A percentile compares a stretch with the other conserved stretches of the same genome.
These are phyloP conservation scores for Paramarasmius palmivorus DNA, from an alignment of 1,284 basidiomycete genomes.

Conservation along the genomic window DNA sequence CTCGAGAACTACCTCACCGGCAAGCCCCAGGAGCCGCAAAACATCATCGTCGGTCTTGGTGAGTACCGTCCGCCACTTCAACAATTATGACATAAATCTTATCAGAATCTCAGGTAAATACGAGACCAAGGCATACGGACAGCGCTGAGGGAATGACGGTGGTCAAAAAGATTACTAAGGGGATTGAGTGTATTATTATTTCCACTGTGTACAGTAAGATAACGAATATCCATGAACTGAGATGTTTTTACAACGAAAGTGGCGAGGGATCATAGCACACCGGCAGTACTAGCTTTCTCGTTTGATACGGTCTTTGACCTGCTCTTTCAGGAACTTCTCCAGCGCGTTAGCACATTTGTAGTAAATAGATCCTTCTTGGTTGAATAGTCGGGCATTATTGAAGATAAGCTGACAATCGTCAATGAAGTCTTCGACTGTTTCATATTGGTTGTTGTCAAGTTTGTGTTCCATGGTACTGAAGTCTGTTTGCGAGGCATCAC, in stretches of 20 bases:
- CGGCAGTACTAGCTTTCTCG: slow-evolving; percentile 6
- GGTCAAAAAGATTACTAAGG: not conserved
- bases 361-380: slow-evolving; percentile 84
- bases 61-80: slow-evolving; percentile 20
- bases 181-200: not conserved
- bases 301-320: slow-evolving; percentile 35
- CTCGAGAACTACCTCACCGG: slow-evolving; percentile 74
- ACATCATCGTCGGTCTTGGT: slow-evolving; percentile 79
- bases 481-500: slow-evolving; percentile 50
- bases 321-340: slow-evolving; percentile 68
- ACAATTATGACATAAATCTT: slow-evolving; percentile 3
- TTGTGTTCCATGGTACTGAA: slow-evolving; percentile 93
- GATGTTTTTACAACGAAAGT: too few relatives aligned
- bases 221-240: too few relatives aligned
- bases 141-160: slow-evolving; percentile 32
- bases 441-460: slow-evolving; percentile 82
- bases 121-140: slow-evolving; percentile 64
- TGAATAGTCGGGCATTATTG: slow-evolving; percentile 91
- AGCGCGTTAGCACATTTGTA: slow-evolving; percentile 85
- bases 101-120: slow-evolving; percentile 40
- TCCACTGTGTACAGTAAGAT: not conserved
- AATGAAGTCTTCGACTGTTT: slow-evolving; percentile 75
- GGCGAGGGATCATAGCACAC: not conserved
- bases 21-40: slow-evolving; percentile 73
- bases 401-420: slow-evolving; percentile 86